Percentiles rank a stretch among this genome's conserved stretches.
These are phyloP conservation scores for Cucurbita maxima DNA, from an alignment of 306 rosid genomes.

Conservation along the genomic window DNA sequence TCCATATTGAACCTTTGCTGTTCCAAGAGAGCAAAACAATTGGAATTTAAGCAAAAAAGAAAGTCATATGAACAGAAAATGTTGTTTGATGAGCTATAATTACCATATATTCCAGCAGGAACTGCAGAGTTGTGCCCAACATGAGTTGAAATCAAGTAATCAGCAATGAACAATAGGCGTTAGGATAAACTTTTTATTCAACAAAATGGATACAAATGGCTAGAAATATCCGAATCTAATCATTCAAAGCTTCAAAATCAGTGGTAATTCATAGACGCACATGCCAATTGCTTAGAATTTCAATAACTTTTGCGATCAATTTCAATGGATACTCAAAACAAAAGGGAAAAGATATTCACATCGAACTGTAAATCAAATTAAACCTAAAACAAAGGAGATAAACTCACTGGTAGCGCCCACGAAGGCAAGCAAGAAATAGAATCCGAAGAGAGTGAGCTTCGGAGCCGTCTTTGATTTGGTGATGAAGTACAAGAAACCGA, in stretches of 20 bases:
- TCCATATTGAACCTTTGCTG: slow-evolving; percentile 83
- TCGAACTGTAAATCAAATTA: not conserved
- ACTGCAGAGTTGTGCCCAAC: slow-evolving; percentile 31
- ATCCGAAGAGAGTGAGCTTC: slow-evolving; percentile 80
- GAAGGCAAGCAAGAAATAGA: slow-evolving; percentile 79
- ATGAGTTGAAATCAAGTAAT: not conserved
- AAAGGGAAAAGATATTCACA: not conserved
- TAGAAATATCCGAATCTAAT: not conserved
- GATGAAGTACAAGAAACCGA: slow-evolving; percentile 77
- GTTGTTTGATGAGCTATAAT: slow-evolving; percentile 4
- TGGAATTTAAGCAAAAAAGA: not conserved
- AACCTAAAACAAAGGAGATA: not conserved
- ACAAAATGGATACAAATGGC: not conserved
- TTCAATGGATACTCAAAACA: not conserved
- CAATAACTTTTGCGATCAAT: not conserved
- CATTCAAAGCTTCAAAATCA: not conserved
- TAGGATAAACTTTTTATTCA: not conserved
- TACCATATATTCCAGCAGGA: slow-evolving; percentile 95
- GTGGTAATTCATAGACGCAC: not conserved
- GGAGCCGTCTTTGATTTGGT: slow-evolving; percentile 85
- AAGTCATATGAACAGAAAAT: not conserved
- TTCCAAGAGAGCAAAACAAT: slow-evolving; percentile 5
- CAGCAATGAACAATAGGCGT: not conserved
- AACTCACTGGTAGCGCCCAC: slow-evolving; percentile 83
- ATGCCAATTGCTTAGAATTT: not conserved